Evolutionary conservation across 2,329 filamentous ascomycete species (phyloP).

Genomic region (Colletotrichum cordylinicola): DNA sequence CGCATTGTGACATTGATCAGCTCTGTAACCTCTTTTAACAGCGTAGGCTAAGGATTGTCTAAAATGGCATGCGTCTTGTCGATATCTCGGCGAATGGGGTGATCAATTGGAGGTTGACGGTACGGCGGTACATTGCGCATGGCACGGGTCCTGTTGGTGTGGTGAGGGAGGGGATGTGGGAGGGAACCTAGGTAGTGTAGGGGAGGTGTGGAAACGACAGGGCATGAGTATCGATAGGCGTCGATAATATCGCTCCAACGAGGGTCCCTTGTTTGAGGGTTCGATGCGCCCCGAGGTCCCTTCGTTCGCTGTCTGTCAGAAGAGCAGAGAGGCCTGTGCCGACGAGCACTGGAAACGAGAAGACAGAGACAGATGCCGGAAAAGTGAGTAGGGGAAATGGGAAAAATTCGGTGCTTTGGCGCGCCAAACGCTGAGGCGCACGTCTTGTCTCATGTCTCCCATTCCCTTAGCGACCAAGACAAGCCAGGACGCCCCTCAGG

Average conservation of each 20-base stretch:
- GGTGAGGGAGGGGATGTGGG: not conserved
- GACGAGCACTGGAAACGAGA: not conserved
- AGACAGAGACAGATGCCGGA: not conserved
- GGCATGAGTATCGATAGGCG: not conserved
- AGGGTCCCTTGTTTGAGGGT: not conserved
- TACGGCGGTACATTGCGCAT: not conserved
- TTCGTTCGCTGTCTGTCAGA: not conserved
- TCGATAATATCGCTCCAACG: constrained; percentile 6
- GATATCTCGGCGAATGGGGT: not conserved
- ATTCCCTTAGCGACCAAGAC: not conserved
- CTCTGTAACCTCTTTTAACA: not conserved
- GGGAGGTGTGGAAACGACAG: not conserved
- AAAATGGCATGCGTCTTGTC: not conserved
- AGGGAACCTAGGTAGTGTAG: not conserved
- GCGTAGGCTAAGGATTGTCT: not conserved
- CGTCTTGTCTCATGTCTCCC: not conserved
- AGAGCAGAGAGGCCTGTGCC: not conserved
- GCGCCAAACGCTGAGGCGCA: not conserved
- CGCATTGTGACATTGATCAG: not conserved
- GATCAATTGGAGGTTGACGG: not conserved
- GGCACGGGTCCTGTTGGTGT: not conserved
- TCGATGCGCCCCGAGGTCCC: not conserved
- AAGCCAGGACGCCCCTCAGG: not conserved
- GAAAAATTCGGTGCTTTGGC: not conserved
- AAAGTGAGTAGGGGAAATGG: not conserved